These are phyloP conservation scores for Lasiodiplodia hormozganensis DNA, from an alignment of 2,329 filamentous ascomycete genomes.

Conservation along the genomic window DNA sequence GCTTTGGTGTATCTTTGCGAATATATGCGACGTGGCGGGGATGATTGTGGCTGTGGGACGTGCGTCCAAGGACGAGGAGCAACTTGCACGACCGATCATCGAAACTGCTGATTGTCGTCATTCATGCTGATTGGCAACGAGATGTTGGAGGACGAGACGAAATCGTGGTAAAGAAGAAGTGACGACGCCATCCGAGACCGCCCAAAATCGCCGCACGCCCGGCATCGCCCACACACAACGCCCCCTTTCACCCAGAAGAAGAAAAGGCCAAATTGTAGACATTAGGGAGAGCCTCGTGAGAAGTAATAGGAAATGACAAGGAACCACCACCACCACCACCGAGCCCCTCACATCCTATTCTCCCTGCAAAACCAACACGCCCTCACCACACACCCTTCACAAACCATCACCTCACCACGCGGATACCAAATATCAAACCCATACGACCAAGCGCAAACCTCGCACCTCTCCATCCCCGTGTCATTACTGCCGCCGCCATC, in stretches of 20 bases:
- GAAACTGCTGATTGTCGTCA: background rate
- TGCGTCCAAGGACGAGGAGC: background rate
- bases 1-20: background rate
- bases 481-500: background rate
- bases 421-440: conserved; percentile 22
- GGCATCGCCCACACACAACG: background rate
- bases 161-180: background rate
- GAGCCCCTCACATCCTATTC: background rate
- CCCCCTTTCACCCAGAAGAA: background rate
- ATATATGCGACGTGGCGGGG: background rate
- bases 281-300: background rate
- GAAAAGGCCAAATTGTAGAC: background rate
- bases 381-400: conserved; percentile 1
- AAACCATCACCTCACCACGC: background rate
- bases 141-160: background rate
- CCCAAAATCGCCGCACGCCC: background rate
- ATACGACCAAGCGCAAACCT: conserved; percentile 5
- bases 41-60: background rate
- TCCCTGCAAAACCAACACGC: conserved; percentile 20
- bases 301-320: background rate
- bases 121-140: background rate
- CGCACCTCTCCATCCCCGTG: background rate
- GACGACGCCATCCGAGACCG: background rate
- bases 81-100: background rate
- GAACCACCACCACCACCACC: no score